Evolutionary conservation across 2,329 filamentous ascomycete species (phyloP).

Genomic region (Hymenoscyphus repandus): DNA sequence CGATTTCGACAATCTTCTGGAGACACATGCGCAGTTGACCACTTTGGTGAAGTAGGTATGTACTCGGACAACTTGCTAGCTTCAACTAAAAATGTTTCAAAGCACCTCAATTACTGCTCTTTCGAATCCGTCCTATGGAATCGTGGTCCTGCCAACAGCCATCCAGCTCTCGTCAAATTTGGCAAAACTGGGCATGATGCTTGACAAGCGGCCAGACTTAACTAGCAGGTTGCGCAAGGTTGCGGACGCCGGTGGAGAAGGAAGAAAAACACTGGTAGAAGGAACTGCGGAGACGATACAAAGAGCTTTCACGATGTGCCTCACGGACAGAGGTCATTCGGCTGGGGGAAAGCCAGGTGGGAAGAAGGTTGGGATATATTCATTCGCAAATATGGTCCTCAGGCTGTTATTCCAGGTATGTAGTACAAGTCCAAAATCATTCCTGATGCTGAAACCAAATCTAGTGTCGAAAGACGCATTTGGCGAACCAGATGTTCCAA

Average conservation of each 20-base stretch:
- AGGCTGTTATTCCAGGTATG: constrained; percentile 78
- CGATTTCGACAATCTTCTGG: constrained; percentile 67
- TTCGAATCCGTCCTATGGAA: constrained; percentile 71
- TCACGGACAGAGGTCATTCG: constrained; percentile 63
- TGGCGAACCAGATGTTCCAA: constrained; percentile 82
- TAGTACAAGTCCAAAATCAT: not conserved
- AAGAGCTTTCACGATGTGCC: constrained; percentile 83
- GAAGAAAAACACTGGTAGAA: constrained; percentile 76
- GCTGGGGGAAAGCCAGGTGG: constrained; percentile 62
- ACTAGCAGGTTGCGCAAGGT: constrained; percentile 55
- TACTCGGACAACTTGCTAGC: not conserved
- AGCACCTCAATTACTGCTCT: constrained; percentile 82
- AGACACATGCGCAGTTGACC: constrained; percentile 70
- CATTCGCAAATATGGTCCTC: constrained; percentile 84
- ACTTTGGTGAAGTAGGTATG: constrained; percentile 65
- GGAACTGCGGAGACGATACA: constrained; percentile 84
- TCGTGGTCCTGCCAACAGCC: constrained; percentile 76
- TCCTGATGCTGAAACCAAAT: not conserved
- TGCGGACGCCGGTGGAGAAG: constrained; percentile 54
- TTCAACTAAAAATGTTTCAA: constrained; percentile 6
- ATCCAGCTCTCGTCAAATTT: constrained; percentile 77
- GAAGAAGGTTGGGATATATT: constrained; percentile 83
- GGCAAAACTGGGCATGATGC: constrained; percentile 74
- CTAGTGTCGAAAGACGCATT: constrained; percentile 73
- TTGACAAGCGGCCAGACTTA: constrained; percentile 76